Evolutionary conservation across 371 early-diverging fungal species (phyloP).

Genomic region (Mucor racemosus): DNA sequence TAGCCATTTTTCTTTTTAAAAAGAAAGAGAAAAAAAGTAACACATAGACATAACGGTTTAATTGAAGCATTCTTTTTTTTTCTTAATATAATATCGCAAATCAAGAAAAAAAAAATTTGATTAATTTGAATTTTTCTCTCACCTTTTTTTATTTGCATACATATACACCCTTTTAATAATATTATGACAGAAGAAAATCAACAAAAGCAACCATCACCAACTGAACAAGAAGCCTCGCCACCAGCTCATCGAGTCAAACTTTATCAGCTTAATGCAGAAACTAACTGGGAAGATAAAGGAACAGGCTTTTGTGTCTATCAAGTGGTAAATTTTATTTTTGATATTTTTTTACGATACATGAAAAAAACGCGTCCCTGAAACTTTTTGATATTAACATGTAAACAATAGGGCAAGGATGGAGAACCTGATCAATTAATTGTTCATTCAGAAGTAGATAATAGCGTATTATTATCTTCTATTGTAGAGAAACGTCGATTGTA

Average conservation of each 20-base stretch:
- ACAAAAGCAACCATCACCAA: background rate
- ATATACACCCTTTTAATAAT: background rate
- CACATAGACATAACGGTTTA: too few species aligned
- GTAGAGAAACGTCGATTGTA: conserved; percentile 71
- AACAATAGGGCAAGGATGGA: conserved; percentile 37
- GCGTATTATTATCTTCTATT: conserved; percentile 66
- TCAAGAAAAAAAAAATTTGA: too few species aligned
- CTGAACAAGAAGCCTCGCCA: conserved; percentile 2
- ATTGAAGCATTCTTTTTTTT: too few species aligned
- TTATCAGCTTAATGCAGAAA: conserved; percentile 70
- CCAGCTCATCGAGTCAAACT: conserved; percentile 71
- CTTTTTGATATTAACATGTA: conserved; percentile 25
- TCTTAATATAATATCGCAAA: too few species aligned
- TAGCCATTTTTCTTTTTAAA: background rate
- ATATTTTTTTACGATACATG: too few species aligned
- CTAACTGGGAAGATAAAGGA: conserved; percentile 82
- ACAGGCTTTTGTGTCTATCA: conserved; percentile 73
- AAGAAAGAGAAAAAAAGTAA: too few species aligned
- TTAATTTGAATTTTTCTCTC: background rate
- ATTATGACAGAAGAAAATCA: conserved; percentile 14
- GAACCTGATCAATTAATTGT: conserved; percentile 66
- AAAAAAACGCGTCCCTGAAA: conserved; percentile 27
- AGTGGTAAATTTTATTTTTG: conserved; percentile 45
- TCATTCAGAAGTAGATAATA: conserved; percentile 68
- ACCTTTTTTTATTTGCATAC: background rate